These are phyloP conservation scores for Psilocybe sp. DNA, from an alignment of 768 basidiomycete genomes.

Conservation along the genomic window DNA sequence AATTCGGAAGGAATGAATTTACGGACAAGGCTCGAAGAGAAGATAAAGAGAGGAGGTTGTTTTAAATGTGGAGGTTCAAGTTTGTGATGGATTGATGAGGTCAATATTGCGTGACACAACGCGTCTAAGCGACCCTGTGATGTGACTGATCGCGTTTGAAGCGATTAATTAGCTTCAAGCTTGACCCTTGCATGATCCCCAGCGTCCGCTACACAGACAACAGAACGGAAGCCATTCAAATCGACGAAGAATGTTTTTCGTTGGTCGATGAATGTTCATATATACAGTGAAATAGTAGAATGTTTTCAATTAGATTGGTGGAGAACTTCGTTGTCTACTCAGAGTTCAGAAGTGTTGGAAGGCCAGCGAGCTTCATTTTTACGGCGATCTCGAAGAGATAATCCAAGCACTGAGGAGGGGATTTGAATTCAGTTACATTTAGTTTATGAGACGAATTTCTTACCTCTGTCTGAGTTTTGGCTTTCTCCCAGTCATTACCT, in stretches of 20 bases:
- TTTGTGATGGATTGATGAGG: background rate
- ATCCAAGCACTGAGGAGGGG: conserved; percentile 67
- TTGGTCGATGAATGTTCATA: no score
- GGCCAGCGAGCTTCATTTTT: conserved; percentile 69
- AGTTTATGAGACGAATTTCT: background rate
- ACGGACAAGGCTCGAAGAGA: no score
- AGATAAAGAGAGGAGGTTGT: no score
- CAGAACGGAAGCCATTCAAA: no score
- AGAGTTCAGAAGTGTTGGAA: conserved; percentile 43
- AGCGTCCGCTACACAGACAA: no score
- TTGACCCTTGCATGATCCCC: no score
- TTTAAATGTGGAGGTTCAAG: no score
- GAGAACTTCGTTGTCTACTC: no score
- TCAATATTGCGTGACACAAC: background rate
- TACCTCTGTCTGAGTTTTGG: conserved; percentile 86
- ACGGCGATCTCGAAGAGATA: conserved; percentile 89
- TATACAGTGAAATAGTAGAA: no score
- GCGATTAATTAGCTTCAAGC: background rate
- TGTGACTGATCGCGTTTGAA: background rate
- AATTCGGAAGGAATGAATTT: no score
- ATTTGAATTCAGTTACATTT: background rate
- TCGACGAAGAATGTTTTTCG: no score
- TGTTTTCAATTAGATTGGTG: no score
- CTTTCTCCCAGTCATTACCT: conserved; percentile 80
- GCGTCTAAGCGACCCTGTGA: background rate